phyloP scores from a whole-genome alignment of 2,329 filamentous ascomycete genomes.

The Blastomyces gilchristii region DNA sequence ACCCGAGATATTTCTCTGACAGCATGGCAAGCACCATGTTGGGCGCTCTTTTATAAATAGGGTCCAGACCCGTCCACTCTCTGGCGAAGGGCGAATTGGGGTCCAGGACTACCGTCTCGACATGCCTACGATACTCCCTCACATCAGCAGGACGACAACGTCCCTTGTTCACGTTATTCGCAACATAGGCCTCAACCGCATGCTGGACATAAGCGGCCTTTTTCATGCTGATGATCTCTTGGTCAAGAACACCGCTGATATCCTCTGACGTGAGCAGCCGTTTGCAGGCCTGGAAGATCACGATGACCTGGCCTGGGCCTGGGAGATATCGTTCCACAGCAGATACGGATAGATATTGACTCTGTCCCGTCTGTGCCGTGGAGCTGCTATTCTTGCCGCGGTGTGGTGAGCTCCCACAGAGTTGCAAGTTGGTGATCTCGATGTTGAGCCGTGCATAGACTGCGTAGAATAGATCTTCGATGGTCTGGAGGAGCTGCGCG shows the following conservation, averaged over 20 bases:
- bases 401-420: conserved; percentile 25
- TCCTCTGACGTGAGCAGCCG: conserved; percentile 22
- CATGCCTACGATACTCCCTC: conserved; percentile 24
- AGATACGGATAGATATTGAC: not conserved
- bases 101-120: conserved; percentile 19
- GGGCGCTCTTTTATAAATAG: conserved; percentile 24
- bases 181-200: conserved; percentile 16
- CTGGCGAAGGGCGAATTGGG: conserved; percentile 18
- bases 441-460: conserved; percentile 29
- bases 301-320: conserved; percentile 26
- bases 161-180: conserved; percentile 10
- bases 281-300: conserved; percentile 27
- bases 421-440: conserved; percentile 29
- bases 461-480: conserved; percentile 30
- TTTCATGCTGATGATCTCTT: conserved; percentile 21
- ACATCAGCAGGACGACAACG: conserved; percentile 18
- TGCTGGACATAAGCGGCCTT: conserved; percentile 24
- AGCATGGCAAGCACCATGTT: conserved; percentile 22
- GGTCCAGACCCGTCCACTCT: conserved; percentile 25
- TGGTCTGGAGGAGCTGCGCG: conserved; percentile 23
- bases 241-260: conserved; percentile 22
- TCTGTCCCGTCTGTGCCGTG: not conserved
- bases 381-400: conserved; percentile 15
- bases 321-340: conserved; percentile 18
- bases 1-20: conserved; percentile 29